Conservation (phyloP, 2,329 filamentous ascomycete species). For the Ceratocystis cubensis region DNA sequence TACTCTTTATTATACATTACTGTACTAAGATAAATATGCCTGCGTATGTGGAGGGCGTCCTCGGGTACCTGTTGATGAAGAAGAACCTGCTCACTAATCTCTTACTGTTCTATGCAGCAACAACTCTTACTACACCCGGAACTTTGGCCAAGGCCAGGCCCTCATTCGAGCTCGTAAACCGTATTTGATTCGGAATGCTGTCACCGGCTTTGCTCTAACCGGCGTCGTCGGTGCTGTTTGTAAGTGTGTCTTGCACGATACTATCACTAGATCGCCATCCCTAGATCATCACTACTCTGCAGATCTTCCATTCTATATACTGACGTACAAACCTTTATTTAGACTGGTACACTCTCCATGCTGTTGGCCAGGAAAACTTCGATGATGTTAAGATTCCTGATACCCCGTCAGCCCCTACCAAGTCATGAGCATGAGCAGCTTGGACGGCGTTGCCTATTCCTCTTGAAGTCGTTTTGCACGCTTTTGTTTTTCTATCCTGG, state of each 20-base stretch:
- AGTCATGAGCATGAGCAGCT: slow-evolving; percentile 30
- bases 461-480: neutral
- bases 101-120: slow-evolving; percentile 4
- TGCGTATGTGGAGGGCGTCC: slow-evolving; percentile 15
- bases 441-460: slow-evolving; percentile 21
- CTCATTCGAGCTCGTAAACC: slow-evolving; percentile 84
- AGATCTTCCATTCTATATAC: neutral
- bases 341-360: slow-evolving; percentile 57
- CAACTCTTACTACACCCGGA: slow-evolving; percentile 67
- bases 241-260: slow-evolving; percentile 38
- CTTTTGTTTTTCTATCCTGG: neutral
- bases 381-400: slow-evolving; percentile 87
- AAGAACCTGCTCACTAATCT: too few relatives aligned
- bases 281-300: neutral
- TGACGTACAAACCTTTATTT: neutral
- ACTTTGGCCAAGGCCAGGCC: slow-evolving; percentile 73
- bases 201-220: slow-evolving; percentile 65
- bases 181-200: slow-evolving; percentile 78
- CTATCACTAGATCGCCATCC: neutral
- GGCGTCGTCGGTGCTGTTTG: slow-evolving; percentile 74
- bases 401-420: slow-evolving; percentile 34
- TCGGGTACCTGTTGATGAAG: neutral
- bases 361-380: slow-evolving; percentile 93
- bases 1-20: neutral
- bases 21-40: slow-evolving; percentile 4